These are phyloP conservation scores for Globisporangium camurandrum DNA, from an alignment of 352 stramenopile species.

Conservation along the genomic window DNA sequence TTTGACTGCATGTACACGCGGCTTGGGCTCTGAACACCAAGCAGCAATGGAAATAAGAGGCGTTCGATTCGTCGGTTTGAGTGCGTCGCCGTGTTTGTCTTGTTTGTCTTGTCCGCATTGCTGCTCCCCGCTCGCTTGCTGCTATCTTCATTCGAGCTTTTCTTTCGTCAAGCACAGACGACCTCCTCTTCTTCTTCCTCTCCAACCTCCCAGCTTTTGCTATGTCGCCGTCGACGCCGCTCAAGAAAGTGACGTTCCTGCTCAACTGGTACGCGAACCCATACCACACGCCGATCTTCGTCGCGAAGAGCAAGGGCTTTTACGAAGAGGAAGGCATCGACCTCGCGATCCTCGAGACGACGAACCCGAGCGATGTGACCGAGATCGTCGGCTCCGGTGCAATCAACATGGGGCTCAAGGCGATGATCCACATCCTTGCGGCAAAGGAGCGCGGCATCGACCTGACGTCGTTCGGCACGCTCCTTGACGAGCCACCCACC, in stretches of 20 bases:
- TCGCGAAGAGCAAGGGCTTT: constrained; percentile 41
- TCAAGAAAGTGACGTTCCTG: constrained; percentile 42
- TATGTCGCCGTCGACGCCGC: constrained; percentile 25
- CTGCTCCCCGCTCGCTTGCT: too few relatives aligned
- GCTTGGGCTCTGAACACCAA: too few relatives aligned
- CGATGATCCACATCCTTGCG: constrained; percentile 45
- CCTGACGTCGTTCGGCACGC: constrained; percentile 35
- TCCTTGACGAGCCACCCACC: constrained; percentile 37
- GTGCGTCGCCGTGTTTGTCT: too few relatives aligned
- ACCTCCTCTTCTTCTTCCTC: not conserved
- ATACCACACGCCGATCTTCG: constrained; percentile 49
- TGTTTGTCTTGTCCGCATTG: too few relatives aligned
- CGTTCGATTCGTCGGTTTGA: too few relatives aligned
- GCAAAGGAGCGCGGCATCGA: constrained; percentile 45
- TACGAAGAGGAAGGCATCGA: constrained; percentile 49
- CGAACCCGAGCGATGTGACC: constrained; percentile 40
- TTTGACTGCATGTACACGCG: too few relatives aligned
- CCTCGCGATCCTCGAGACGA: constrained; percentile 39
- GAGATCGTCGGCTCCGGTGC: constrained; percentile 41
- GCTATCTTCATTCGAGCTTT: too few relatives aligned
- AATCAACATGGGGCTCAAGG: constrained; percentile 41
- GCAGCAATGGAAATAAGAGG: too few relatives aligned
- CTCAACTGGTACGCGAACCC: constrained; percentile 50
- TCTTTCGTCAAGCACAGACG: not conserved
- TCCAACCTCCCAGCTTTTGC: not conserved